Evolutionary conservation across 2,329 filamentous ascomycete species (phyloP), one percentile per base, ranked within the genome.

Genomic region (Paecilomyces sp.): DNA sequence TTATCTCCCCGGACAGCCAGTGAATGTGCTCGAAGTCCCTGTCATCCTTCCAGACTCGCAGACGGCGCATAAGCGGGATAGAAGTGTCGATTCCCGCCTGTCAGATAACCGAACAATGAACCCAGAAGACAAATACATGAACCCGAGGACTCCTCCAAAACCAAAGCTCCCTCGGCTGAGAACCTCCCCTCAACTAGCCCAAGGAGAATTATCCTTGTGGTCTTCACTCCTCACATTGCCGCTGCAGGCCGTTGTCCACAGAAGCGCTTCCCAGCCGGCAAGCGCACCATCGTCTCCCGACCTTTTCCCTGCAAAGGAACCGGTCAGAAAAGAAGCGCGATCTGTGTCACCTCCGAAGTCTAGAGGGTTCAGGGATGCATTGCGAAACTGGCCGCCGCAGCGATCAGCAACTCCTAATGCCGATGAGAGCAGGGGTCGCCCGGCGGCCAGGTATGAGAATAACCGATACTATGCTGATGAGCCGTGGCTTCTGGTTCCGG

Each of bases 21-120:
- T 97, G 71, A 97, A 97, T 75, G 85, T 91, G 13, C 79, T 97
- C 59, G 86, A 89, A 58, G 85, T 97, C 11, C 93, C 93, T 13
- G 79, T 85, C 34, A 88, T 96, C 72, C 68, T 80, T 47, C 82
- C 83, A 1, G 71, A 74, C 55, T 74, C 71, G 13, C 62, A 65
- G n/a, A 63, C 62, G 63, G 76, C 80, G 51, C 75, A 79, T 63
- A 81, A 85, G 61, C 84, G 88, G 62, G 89, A 87, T 67, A 85
- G 81, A 59, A 92, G 88, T 3, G 79, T 85, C 65, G 86, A 79
- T 66, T 88, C 86, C 6, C 76, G 79, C 56, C 79, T 76, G 52
- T 79, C 81, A 57, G 82, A 87, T 65, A 83, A 84, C 67, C 88
- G 85, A 70, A 94, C 90, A 1, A 88, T 92, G 83, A 84, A 93